Base-by-base conservation (phyloP, 2,329 filamentous ascomycete species). In the Lecanicillium sp. region DNA sequence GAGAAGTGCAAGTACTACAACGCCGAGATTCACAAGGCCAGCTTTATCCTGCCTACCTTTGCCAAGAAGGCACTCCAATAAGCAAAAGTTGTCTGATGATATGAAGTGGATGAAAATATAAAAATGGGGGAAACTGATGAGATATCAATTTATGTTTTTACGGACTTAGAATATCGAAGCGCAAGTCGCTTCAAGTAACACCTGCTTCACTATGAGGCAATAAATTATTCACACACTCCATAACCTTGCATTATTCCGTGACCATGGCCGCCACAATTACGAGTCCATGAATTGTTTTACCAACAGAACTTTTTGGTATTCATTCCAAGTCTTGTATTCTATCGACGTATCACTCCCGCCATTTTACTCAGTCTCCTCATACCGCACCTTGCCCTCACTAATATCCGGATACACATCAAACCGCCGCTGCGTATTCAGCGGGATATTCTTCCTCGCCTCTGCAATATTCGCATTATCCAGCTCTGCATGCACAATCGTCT, bases 331-430 rank as follows among this genome's bases (percentile, higher is more conserved):
- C n/a, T n/a, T n/a, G n/a, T n/a, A n/a, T n/a, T n/a, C n/a, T n/a
- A n/a, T n/a, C n/a, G n/a, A n/a, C n/a, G n/a, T n/a, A n/a, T n/a
- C n/a, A n/a, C 22, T 25, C 6, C 6, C 6, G 22, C 22, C 22
- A 4, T 44, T 41, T 12, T 51, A 39, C 9, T 45, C 44, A 27
- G 52, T 49, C 36, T 63, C 57, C 31, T 58, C 52, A 13, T 57
- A 55, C 16, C 57, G 53, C 17, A 70, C 56, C 41, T 70, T 64
- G 2, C 75, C 80, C 51, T 75, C 62, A 52, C 80, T 88, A 22
- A 98, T 78, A 68, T 98, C 89, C 0, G 87, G 84, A 60, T 98
- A 98, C 15, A 98, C 83, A 60, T 98, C 92, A 57, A 95, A 98
- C 48, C 92, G 71, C 52, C 92, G 74, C 71, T 98, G 92, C 14